These are phyloP conservation scores for Populus deltoides DNA, from an alignment of 345 rosid species.

Conservation along the genomic window DNA sequence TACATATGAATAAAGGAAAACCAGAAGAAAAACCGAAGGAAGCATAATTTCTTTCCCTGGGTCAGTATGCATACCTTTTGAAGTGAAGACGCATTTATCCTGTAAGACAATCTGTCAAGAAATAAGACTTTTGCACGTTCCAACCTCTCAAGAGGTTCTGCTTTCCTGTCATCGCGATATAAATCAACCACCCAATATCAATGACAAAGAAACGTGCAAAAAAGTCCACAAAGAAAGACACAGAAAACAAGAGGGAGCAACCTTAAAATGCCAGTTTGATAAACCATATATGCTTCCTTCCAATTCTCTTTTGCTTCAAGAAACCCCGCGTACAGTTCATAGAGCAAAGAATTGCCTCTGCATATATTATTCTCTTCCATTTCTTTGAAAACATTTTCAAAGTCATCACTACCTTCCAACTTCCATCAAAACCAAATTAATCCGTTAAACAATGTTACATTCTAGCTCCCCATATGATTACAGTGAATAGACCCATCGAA, in stretches of 20 bases:
- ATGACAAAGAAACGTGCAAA: slow-evolving; percentile 10
- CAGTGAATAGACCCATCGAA: not conserved
- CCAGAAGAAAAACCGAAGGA: not conserved
- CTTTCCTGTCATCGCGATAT: slow-evolving; percentile 45
- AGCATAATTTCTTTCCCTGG: not conserved
- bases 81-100: slow-evolving; percentile 40
- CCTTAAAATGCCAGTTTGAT: slow-evolving; percentile 76
- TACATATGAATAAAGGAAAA: not conserved
- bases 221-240: not conserved
- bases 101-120: slow-evolving; percentile 60
- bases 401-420: slow-evolving; percentile 65
- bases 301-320: slow-evolving; percentile 78
- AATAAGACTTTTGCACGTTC: slow-evolving; percentile 55
- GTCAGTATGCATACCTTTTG: slow-evolving; percentile 41
- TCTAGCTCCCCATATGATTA: not conserved
- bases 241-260: slow-evolving; percentile 15
- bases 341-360: slow-evolving; percentile 45
- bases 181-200: not conserved
- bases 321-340: slow-evolving; percentile 72
- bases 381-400: slow-evolving; percentile 51
- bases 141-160: slow-evolving; percentile 65
- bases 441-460: not conserved
- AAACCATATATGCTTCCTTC: slow-evolving; percentile 58
- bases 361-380: slow-evolving; percentile 57
- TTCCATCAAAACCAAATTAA: slow-evolving; percentile 20